phyloP scores from a whole-genome alignment of 495 filamentous ascomycete genomes.

The Delitschia confertaspora region DNA sequence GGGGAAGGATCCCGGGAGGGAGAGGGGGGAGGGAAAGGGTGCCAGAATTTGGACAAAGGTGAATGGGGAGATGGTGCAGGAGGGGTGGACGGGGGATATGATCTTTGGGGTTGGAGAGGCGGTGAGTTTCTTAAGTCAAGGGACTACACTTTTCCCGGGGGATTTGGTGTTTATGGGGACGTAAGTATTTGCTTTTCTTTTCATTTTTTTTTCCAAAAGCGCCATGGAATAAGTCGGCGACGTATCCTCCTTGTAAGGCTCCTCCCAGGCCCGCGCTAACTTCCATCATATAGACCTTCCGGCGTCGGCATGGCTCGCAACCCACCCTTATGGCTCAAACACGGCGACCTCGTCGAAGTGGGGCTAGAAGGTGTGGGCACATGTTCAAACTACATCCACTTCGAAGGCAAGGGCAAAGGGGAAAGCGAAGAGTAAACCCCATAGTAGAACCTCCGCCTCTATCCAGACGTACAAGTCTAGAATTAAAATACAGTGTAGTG shows the following conservation, averaged over 20 bases:
- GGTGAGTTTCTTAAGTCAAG: conserved; percentile 65
- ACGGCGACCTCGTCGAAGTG: conserved; percentile 73
- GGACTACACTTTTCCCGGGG: conserved; percentile 68
- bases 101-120: conserved; percentile 70
- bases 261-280: conserved; percentile 35
- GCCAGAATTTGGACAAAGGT: conserved; percentile 58
- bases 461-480: too few relatives aligned
- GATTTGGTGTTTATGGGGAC: conserved; percentile 45
- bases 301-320: conserved; percentile 72
- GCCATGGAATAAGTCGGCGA: too few relatives aligned
- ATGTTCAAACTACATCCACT: conserved; percentile 46
- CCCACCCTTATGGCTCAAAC: conserved; percentile 66
- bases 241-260: too few relatives aligned
- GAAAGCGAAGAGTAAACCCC: too few relatives aligned
- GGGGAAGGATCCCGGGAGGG: conserved; percentile 32
- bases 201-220: too few relatives aligned
- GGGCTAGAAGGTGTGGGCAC: conserved; percentile 64
- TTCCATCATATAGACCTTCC: conserved; percentile 53
- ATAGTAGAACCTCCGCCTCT: too few relatives aligned
- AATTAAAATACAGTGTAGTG: too few relatives aligned
- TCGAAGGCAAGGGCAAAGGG: too few relatives aligned
- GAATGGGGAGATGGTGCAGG: conserved; percentile 65
- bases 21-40: conserved; percentile 60
- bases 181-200: too few relatives aligned
- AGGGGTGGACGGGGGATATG: conserved; percentile 69